Conservation (phyloP, 345 rosid species). For the Diplotaxis tenuifolia region DNA sequence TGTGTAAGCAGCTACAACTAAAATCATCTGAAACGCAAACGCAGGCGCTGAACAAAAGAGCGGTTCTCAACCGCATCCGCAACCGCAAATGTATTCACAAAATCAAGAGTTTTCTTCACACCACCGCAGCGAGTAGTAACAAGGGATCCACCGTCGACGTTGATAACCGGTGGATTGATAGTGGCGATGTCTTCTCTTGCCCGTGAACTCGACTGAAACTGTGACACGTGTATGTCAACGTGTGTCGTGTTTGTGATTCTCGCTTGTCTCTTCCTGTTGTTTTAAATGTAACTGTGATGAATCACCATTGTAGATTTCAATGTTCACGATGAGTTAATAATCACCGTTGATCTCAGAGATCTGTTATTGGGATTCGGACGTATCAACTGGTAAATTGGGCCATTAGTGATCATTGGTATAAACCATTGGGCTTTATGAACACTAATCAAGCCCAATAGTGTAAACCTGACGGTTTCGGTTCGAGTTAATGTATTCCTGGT, state of each 20-base stretch:
- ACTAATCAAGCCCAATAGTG: background rate
- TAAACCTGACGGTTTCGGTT: background rate
- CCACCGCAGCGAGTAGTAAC: conserved; percentile 15
- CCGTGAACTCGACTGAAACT: conserved; percentile 7
- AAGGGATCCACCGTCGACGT: conserved; percentile 27
- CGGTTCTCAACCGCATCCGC: conserved; percentile 39
- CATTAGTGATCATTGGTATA: background rate
- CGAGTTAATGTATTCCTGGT: background rate
- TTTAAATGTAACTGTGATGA: background rate
- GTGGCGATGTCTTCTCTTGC: conserved; percentile 38
- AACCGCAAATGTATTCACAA: conserved; percentile 37
- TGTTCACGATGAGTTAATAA: background rate
- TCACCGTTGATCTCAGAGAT: conserved; percentile 10
- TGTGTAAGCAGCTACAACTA: conserved; percentile 34
- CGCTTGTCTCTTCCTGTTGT: background rate
- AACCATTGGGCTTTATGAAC: background rate
- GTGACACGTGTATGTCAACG: conserved; percentile 24
- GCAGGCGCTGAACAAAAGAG: conserved; percentile 35
- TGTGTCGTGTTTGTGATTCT: background rate
- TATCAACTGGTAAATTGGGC: background rate
- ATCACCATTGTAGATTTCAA: conserved; percentile 6
- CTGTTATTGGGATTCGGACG: background rate
- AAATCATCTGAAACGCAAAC: conserved; percentile 31
- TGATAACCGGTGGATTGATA: conserved; percentile 35
- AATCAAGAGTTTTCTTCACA: conserved; percentile 31